Conservation (phyloP, 495 filamentous ascomycete species). For the Lepraria neglecta region DNA sequence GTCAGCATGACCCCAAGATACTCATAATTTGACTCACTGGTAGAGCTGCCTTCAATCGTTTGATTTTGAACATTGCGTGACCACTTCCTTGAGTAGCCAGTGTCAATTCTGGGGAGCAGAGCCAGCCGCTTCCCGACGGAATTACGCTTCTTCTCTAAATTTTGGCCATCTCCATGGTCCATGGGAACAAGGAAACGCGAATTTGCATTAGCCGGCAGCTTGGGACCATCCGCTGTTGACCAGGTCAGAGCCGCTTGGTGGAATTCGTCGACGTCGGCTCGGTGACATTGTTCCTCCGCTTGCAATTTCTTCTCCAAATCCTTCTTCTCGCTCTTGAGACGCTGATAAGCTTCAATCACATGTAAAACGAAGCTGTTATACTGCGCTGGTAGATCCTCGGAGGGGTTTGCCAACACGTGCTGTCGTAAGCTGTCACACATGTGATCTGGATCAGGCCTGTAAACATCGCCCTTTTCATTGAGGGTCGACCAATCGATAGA, state of each 20-base stretch:
- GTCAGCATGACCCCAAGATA: not conserved
- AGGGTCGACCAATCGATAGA: conserved; percentile 2
- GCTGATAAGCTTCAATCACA: conserved; percentile 12
- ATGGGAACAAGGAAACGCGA: not conserved
- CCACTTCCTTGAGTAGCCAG: not conserved
- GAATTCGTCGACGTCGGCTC: not conserved
- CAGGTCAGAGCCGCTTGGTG: not conserved
- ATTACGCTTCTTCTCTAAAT: not conserved
- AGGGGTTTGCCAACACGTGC: conserved; percentile 9
- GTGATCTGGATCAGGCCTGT: conserved; percentile 11
- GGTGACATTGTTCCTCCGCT: not conserved
- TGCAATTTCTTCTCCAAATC: not conserved
- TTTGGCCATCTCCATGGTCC: not conserved
- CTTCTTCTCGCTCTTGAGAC: conserved; percentile 3
- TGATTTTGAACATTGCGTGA: not conserved
- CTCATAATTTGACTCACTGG: not conserved
- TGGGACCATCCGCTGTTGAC: not conserved
- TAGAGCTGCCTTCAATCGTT: not conserved
- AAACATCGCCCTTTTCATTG: conserved; percentile 9
- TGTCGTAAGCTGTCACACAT: conserved; percentile 12
- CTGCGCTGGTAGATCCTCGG: conserved; percentile 14
- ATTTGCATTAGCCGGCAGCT: not conserved
- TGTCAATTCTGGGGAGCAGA: not conserved
- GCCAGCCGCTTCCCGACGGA: not conserved
- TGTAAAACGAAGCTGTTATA: conserved; percentile 17